Conservation (phyloP, 1,139 yeast genomes). For the Lodderomyces elongisporus region DNA sequence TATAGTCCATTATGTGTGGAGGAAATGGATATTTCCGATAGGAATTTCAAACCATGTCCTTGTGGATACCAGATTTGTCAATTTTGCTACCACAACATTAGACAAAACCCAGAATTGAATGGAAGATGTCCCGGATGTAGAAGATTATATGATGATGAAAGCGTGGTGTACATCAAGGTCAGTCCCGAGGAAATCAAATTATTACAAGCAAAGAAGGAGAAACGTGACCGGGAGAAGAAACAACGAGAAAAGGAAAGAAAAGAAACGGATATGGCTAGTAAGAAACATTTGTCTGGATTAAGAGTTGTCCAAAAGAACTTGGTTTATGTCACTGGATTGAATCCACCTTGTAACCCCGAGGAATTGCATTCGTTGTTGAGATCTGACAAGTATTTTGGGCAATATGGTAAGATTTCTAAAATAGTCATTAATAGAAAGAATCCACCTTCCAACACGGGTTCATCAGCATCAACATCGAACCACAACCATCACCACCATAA, state of each 20-base stretch:
- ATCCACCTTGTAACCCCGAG: conserved; percentile 85
- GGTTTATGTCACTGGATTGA: conserved; percentile 93
- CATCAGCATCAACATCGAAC: conserved; percentile 11
- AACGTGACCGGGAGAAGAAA: conserved; percentile 79
- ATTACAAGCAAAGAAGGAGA: conserved; percentile 75
- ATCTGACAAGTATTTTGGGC: conserved; percentile 94
- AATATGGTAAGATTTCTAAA: conserved; percentile 92
- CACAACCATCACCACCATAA: conserved; percentile 29
- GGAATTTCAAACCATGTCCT: conserved; percentile 97
- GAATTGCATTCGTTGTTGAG: conserved; percentile 81
- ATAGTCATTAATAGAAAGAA: conserved; percentile 85
- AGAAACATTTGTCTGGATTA: conserved; percentile 94
- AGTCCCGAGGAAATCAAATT: conserved; percentile 79
- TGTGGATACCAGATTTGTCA: conserved; percentile 99
- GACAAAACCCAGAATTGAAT: conserved; percentile 90
- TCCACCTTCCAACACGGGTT: conserved; percentile 32
- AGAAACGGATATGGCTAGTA: conserved; percentile 81
- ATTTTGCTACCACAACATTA: conserved; percentile 93
- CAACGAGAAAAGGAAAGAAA: conserved; percentile 89
- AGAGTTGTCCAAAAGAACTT: conserved; percentile 96
- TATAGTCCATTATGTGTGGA: conserved; percentile 91
- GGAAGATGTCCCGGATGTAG: conserved; percentile 99
- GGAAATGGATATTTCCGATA: conserved; percentile 94
- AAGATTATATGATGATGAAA: conserved; percentile 86
- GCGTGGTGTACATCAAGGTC: conserved; percentile 79